Conservation (phyloP, 164 flowering plant genomes). For the Nymphaea thermarum region DNA sequence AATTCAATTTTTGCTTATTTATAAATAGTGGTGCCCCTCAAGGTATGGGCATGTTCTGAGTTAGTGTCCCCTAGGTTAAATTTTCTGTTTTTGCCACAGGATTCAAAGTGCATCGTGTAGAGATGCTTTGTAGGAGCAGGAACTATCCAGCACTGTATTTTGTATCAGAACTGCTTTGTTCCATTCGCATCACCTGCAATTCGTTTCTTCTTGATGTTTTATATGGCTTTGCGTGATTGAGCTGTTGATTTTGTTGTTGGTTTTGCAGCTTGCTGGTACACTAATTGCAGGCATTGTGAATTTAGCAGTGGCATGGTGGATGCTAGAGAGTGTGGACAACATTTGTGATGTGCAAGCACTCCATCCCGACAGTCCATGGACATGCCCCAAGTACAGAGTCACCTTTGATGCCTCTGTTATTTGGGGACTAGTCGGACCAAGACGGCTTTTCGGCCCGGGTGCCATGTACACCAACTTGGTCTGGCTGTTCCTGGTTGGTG, state of each 20-base stretch:
- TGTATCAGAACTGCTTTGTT: too few relatives aligned
- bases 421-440: constrained; percentile 93
- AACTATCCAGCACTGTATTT: too few relatives aligned
- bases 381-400: constrained; percentile 83
- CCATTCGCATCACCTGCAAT: too few relatives aligned
- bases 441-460: constrained; percentile 70
- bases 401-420: constrained; percentile 92
- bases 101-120: too few relatives aligned
- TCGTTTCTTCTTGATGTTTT: too few relatives aligned
- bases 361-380: constrained; percentile 88
- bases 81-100: too few relatives aligned
- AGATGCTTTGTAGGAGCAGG: too few relatives aligned
- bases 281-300: constrained; percentile 63
- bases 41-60: too few relatives aligned
- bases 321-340: constrained; percentile 73
- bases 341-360: constrained; percentile 63
- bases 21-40: too few relatives aligned
- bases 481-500: constrained; percentile 88
- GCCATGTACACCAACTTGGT: constrained; percentile 79
- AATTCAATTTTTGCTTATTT: too few relatives aligned
- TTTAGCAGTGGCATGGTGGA: constrained; percentile 94
- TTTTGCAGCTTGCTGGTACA: constrained; percentile 69
- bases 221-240: too few relatives aligned
- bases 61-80: too few relatives aligned
- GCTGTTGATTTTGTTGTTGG: not conserved